Percentiles rank a stretch among this genome's conserved stretches.
These are phyloP conservation scores for Sphaerulina vaccinii DNA, from an alignment of 2,329 filamentous ascomycete species.

Conservation along the genomic window DNA sequence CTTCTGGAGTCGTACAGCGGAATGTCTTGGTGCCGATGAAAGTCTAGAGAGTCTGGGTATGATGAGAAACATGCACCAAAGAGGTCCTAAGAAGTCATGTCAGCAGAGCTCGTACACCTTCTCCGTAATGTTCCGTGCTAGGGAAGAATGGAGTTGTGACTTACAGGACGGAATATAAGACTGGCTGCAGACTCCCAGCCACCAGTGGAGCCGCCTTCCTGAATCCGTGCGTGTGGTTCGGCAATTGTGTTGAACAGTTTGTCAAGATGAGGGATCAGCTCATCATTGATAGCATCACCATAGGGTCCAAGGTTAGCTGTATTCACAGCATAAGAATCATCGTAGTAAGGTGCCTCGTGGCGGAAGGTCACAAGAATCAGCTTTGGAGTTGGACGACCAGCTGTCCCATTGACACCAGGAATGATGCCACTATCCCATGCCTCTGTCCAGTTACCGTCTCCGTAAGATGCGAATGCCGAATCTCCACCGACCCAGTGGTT, in stretches of 20 bases:
- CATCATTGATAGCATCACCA: constrained; percentile 44
- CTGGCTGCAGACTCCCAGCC: constrained; percentile 41
- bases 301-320: constrained; percentile 43
- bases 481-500: constrained; percentile 35
- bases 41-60: constrained; percentile 41
- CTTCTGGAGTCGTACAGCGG: constrained; percentile 37
- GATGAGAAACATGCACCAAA: constrained; percentile 42
- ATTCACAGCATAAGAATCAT: constrained; percentile 43
- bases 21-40: constrained; percentile 41
- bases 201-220: constrained; percentile 41
- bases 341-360: constrained; percentile 42
- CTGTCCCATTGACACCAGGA: constrained; percentile 29
- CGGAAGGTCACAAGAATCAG: constrained; percentile 41
- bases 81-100: constrained; percentile 34
- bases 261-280: constrained; percentile 40
- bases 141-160: background rate
- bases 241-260: constrained; percentile 39
- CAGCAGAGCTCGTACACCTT: background rate
- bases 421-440: constrained; percentile 38
- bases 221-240: constrained; percentile 40
- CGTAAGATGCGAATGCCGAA: constrained; percentile 7
- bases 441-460: constrained; percentile 22
- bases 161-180: constrained; percentile 38
- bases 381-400: constrained; percentile 31
- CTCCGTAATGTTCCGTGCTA: background rate